Base-by-base conservation (phyloP, 371 early-diverging fungal genomes). In the Dichotomocladium elegans region DNA sequence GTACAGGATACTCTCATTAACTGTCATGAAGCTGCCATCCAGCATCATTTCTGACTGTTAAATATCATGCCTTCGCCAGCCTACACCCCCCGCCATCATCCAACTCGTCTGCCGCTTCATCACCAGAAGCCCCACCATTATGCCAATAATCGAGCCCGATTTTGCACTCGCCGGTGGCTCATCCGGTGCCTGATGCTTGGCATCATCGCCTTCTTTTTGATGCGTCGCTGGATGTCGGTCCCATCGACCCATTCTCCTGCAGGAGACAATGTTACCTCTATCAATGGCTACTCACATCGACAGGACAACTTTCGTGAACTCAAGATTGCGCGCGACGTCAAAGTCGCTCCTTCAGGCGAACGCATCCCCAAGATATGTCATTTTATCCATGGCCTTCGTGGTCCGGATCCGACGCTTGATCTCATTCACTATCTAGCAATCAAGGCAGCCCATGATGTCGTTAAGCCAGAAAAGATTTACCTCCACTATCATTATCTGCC, bases 401-500 rank as follows among this genome's bases (percentile, higher is more conserved):
- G 63, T 24, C 68, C 67, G 8, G 61, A 70, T 6, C 77, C 80
- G 0, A 59, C 63, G 0, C 61, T 81, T 10, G 75, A 73, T 28
- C 31, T 81, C 15, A 64, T 77, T 31, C 74, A 81, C 22, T 81
- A 81, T 45, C 57, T 75, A 3, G 70, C 74, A 47, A 79, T 81
- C 60, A 75, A 75, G 47, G 61, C 77, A 28, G 79, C 82, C 0
- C 76, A 77, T 35, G 77, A 79, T 34, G 49, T 63, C 11, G 21
- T 79, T 3, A 53, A 66, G 25, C 82, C 82, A 11, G 71, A 70
- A 1, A 70, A 64, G 25, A 77, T 81, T 24, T 58, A 70, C 34
- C 68, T 77, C 41, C 77, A 79, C 60, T 77, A 82, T 51, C 75
- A 79, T 46, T 56, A 72, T 50, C 31, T 68, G 44, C 82, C 78